A percentile compares a stretch with the other conserved stretches of the same genome.
Conservation (phyloP, 805 yeast genomes). For the Kuraishia piskuri region DNA sequence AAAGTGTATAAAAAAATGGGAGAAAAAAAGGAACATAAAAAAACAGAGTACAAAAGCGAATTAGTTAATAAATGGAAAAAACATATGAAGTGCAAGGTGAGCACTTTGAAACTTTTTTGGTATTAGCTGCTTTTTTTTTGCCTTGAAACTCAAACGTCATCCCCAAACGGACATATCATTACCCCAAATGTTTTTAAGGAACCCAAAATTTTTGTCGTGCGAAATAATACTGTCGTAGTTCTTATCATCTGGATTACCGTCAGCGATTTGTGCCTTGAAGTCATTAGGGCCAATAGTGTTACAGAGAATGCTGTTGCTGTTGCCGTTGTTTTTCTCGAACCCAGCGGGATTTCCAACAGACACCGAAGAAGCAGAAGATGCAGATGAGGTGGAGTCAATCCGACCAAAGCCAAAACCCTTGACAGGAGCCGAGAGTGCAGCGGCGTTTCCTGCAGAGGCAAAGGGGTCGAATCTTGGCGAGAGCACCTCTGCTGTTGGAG, state of each 20-base stretch:
- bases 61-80: not conserved
- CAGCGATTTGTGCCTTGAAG: not conserved
- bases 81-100: not conserved
- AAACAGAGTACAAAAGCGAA: not conserved
- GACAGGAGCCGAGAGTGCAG: not conserved
- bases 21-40: not conserved
- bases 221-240: constrained; percentile 1
- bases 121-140: not conserved
- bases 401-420: not conserved
- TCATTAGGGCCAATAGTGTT: not conserved
- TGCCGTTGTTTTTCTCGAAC: not conserved
- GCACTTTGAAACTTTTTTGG: not conserved
- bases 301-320: not conserved
- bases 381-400: not conserved
- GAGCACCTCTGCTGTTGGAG: constrained; percentile 2
- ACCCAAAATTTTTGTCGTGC: constrained; percentile 1
- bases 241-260: not conserved
- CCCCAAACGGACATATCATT: constrained; percentile 18
- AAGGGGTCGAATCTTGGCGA: constrained; percentile 4
- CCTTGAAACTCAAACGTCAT: constrained; percentile 3
- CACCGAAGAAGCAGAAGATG: not conserved
- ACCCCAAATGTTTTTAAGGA: constrained; percentile 14
- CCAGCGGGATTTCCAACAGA: not conserved
- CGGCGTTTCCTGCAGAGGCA: not conserved
- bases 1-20: not conserved